Evolutionary conservation across 2,329 filamentous ascomycete genomes (phyloP), one percentile per base, ranked within the genome.

Genomic region (Microdochium paspali): DNA sequence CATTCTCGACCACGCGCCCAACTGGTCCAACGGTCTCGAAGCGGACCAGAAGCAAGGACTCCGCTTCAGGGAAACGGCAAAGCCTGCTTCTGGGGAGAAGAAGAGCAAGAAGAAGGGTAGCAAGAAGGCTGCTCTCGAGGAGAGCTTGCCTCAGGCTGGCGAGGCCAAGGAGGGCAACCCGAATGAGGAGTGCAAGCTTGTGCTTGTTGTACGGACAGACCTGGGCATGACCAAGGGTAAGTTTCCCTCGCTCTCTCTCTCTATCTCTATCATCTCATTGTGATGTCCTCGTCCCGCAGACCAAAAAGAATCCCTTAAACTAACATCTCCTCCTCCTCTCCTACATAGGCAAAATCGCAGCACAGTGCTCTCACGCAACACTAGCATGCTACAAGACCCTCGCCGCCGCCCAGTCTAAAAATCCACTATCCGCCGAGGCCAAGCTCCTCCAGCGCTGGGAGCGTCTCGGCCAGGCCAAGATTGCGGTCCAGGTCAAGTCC

Each of bases 171-270:
- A 60, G 39, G 58, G 56, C 20, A 71, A 66, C 32, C 50, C 56
- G 43, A 74, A 71, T 23, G 90, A 96, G 66, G 90, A 96, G 66
- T 95, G 91, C 72, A 97, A 97, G 70, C 74, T 97, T 49, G 88
- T 96, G 13, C 72, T 98, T 28, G 88, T 95, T 3, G 91, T 97
- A 47, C 74, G 93, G 61, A 95, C 89, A 18, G 93, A 98, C 69
- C 68, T 98, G 58, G 91, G 91, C 58, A 98, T 98, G 93, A 93
- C 87, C 10, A 97, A 95, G 71, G 91, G 91, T 93, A 72, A 39
- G 73, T 64, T 12, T 4, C 3, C 31, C 44, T 24, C 1, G n/a
- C n/a, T n/a, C 43, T 25, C 13, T 24, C 3, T 31, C n/a, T 40
- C n/a, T 42, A 18, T 30, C 30, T 25, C 44, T 46, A 23, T 30